Evolutionary conservation across 805 yeast genomes (phyloP).

Genomic region (Wickerhamomyces tratensis): DNA sequence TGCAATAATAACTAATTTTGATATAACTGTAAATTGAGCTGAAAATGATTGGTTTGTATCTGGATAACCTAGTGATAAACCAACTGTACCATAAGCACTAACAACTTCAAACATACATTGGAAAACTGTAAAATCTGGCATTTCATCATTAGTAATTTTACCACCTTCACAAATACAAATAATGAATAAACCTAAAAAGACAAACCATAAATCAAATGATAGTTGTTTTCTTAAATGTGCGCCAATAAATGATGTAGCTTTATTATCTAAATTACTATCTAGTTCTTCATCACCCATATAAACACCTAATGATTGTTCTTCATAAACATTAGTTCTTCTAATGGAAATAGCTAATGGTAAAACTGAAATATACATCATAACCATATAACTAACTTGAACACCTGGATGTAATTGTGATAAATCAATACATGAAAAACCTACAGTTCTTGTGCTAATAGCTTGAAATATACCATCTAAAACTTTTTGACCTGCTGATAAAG

Average conservation of each 20-base stretch:
- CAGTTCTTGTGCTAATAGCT: constrained; percentile 89
- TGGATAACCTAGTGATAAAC: constrained; percentile 81
- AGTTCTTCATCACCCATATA: constrained; percentile 30
- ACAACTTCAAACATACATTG: constrained; percentile 77
- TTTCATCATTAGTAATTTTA: constrained; percentile 35
- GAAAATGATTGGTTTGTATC: constrained; percentile 57
- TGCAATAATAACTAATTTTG: constrained; percentile 79
- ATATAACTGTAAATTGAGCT: constrained; percentile 58
- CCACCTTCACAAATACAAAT: constrained; percentile 81
- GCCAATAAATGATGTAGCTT: constrained; percentile 60
- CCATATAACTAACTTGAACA: constrained; percentile 83
- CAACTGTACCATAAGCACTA: constrained; percentile 96
- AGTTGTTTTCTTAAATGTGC: constrained; percentile 86
- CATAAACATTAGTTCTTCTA: constrained; percentile 95
- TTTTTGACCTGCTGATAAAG: constrained; percentile 55
- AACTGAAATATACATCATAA: constrained; percentile 98
- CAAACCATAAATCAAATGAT: constrained; percentile 91
- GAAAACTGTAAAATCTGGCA: constrained; percentile 55
- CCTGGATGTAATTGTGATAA: constrained; percentile 74
- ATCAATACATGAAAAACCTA: constrained; percentile 75
- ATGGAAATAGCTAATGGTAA: constrained; percentile 93
- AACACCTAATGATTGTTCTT: constrained; percentile 94
- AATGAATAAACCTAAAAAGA: constrained; percentile 76
- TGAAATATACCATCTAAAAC: constrained; percentile 81
- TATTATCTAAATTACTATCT: constrained; percentile 20